phyloP scores from a whole-genome alignment of 371 early-diverging fungal species.

The Mortierella sp. region DNA sequence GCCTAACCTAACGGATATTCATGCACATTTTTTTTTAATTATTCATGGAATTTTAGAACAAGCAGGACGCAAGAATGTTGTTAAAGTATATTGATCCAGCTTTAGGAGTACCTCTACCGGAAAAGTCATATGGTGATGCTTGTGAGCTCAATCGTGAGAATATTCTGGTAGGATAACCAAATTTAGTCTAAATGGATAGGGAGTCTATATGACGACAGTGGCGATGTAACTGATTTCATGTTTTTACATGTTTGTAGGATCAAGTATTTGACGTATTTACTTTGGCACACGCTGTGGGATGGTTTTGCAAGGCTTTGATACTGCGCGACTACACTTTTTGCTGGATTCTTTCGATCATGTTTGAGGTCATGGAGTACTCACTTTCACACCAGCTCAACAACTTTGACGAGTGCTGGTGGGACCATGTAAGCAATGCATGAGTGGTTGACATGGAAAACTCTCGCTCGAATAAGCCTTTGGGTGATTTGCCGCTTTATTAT shows the following conservation, averaged over 20 bases:
- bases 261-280: slow-evolving; percentile 95
- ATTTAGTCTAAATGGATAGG: neutral
- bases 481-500: neutral
- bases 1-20: neutral
- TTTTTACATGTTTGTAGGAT: slow-evolving; percentile 57
- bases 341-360: slow-evolving; percentile 95
- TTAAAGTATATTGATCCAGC: slow-evolving; percentile 84
- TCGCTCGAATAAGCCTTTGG: neutral
- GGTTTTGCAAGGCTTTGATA: slow-evolving; percentile 95
- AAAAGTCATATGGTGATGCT: slow-evolving; percentile 91
- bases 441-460: too few relatives aligned
- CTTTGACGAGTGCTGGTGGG: slow-evolving; percentile 99
- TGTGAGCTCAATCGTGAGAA: slow-evolving; percentile 86
- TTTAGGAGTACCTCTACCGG: slow-evolving; percentile 88
- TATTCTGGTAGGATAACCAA: slow-evolving; percentile 70
- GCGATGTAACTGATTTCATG: neutral
- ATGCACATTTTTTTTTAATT: neutral
- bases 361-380: slow-evolving; percentile 96
- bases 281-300: slow-evolving; percentile 94
- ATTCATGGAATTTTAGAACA: slow-evolving; percentile 68
- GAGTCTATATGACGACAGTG: neutral
- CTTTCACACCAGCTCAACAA: slow-evolving; percentile 96
- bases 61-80: slow-evolving; percentile 83
- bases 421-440: slow-evolving; percentile 79
- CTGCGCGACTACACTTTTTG: slow-evolving; percentile 94